These are phyloP conservation scores for Xylariaceae sp. DNA, from an alignment of 2,329 filamentous ascomycete genomes.

Conservation along the genomic window DNA sequence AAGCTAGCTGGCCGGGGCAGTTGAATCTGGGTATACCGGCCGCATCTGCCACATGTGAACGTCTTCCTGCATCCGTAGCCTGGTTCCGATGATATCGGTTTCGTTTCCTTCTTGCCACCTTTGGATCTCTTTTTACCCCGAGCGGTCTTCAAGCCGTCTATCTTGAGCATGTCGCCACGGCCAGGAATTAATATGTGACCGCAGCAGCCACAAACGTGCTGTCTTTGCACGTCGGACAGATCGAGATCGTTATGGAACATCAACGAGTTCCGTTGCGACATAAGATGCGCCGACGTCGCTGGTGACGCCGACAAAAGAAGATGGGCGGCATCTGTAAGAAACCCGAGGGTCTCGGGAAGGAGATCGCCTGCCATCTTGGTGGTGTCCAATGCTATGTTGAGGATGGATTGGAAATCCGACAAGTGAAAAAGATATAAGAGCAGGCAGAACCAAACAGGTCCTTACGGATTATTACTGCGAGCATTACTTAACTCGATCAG, in stretches of 20 bases:
- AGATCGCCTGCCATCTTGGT: conserved; percentile 23
- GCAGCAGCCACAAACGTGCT: conserved; percentile 54
- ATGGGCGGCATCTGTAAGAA: conserved; percentile 56
- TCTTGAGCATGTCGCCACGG: conserved; percentile 37
- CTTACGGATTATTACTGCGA: not conserved
- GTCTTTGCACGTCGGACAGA: conserved; percentile 44
- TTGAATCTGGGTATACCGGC: conserved; percentile 38
- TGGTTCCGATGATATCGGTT: not conserved
- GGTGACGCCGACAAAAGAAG: conserved; percentile 49
- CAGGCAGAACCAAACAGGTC: not conserved
- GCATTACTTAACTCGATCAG: not conserved
- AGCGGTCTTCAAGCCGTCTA: conserved; percentile 42
- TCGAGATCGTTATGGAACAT: conserved; percentile 43
- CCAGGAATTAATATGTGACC: conserved; percentile 56
- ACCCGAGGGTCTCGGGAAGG: conserved; percentile 32
- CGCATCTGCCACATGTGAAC: conserved; percentile 43
- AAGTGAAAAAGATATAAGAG: not conserved
- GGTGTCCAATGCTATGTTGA: not conserved
- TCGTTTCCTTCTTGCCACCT: not conserved
- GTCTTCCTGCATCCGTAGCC: conserved; percentile 32
- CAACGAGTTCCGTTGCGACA: conserved; percentile 48
- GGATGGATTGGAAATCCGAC: not conserved
- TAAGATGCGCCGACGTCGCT: conserved; percentile 54
- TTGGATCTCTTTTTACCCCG: conserved; percentile 35
- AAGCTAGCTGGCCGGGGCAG: conserved; percentile 36